Evolutionary conservation across 495 filamentous ascomycete genomes (phyloP), one percentile per base, ranked within the genome.

Genomic region (Xylaria palmicola): DNA sequence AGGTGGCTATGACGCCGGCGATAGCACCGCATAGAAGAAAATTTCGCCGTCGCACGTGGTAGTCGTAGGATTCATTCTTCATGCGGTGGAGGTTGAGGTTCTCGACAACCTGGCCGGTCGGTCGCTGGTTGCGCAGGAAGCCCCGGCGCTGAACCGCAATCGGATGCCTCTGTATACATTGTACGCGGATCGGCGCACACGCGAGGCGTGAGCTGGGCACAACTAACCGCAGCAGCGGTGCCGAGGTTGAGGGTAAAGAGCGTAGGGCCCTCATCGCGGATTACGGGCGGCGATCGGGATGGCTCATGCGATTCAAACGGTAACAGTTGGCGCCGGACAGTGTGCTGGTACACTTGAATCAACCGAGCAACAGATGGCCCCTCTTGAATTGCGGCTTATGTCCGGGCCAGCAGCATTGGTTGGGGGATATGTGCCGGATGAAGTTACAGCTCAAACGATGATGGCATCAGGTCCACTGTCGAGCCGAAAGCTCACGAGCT

Each of bases 21-120:
- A 81, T 60, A 19, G 72, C 68, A 9, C 84, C 84, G 19, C 72
- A 72, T 30, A 72, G 67, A 7, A 83, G 76, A 60, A 85, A 81
- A 17, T 71, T 70, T 24, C 70, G 77, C 4, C 78, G 74, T 29
- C 78, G 74, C 29, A 75, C 73, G 54, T 80, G 68, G 64, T 83
- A 80, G 3, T 79, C 72, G 7, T 72, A 63, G 1, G 71, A 63
- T 37, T 77, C 54, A 17, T 65, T 59, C 48, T 75, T 69, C 58
- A 82, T 71, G 55, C 78, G 73, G 47, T 70, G 70, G 59, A 81
- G 36, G 58, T 83, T 77, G 54, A 84, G 70, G 56, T 64, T 72
- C 59, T 83, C 78, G 50, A 79, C 62, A 7, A 68, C 70, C 15
- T 72, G 75, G 34, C 55, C 52, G 6, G 67, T 59, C 30, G 51